A percentile compares a stretch with the other conserved stretches of the same genome.
Evolutionary conservation across 768 basidiomycete genomes (phyloP).

Genomic region (Pluteus cervinus): DNA sequence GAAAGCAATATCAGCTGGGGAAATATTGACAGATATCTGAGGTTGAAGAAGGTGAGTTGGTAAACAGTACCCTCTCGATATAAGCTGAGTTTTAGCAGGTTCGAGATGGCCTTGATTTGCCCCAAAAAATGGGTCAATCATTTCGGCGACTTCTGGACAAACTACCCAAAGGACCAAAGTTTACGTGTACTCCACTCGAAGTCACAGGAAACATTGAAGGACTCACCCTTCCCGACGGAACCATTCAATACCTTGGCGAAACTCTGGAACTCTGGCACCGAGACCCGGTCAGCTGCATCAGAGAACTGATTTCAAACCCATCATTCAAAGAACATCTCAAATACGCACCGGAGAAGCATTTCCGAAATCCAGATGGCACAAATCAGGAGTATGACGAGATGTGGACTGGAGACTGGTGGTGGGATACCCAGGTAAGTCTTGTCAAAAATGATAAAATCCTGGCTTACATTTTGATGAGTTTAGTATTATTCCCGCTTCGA

Average conservation of each 20-base stretch:
- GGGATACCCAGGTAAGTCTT: conserved; percentile 20
- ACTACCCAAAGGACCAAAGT: conserved; percentile 16
- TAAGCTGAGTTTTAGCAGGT: conserved; percentile 9
- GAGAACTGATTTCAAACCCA: conserved; percentile 22
- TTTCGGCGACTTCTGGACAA: conserved; percentile 20
- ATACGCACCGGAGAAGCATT: conserved; percentile 22
- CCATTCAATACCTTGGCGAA: conserved; percentile 7
- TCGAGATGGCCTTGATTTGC: conserved; percentile 9
- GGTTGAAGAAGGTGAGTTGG: conserved; percentile 19
- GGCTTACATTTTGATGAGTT: conserved; percentile 1
- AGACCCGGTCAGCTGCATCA: conserved; percentile 23
- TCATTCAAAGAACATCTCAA: conserved; percentile 18
- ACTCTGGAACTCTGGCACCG: conserved; percentile 14
- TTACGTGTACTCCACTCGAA: conserved; percentile 15
- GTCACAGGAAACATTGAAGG: conserved; percentile 11
- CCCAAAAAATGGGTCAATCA: conserved; percentile 18
- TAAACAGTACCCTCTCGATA: conserved; percentile 3
- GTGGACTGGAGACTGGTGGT: conserved; percentile 16
- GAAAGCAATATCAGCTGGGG: conserved; percentile 17
- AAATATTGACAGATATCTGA: conserved; percentile 24
- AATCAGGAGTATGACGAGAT: conserved; percentile 15
- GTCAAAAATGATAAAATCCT: neutral
- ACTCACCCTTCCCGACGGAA: too few species aligned
- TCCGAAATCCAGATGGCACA: conserved; percentile 5
- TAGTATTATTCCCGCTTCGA: conserved; percentile 23